These are phyloP conservation scores for Pachyrhizus erosus DNA, from an alignment of 306 rosid genomes.

Conservation along the genomic window DNA sequence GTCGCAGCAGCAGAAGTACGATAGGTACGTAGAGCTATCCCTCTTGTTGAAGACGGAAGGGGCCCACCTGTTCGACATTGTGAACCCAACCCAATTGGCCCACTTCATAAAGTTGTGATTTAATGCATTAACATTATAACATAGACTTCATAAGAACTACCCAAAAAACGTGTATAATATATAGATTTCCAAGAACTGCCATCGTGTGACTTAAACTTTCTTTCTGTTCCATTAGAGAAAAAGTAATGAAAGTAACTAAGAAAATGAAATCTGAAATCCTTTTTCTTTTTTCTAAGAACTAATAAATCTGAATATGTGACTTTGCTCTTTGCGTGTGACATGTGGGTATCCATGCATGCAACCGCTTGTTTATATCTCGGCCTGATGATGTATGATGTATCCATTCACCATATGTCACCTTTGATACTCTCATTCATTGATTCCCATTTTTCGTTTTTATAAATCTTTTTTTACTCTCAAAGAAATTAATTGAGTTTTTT, in stretches of 20 bases:
- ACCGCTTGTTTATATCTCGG: background rate
- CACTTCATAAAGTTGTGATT: conserved; percentile 32
- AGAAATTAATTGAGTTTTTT: background rate
- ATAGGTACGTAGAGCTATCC: conserved; percentile 62
- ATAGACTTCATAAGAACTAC: background rate
- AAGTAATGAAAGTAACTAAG: background rate
- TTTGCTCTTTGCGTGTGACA: background rate
- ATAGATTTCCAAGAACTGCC: background rate
- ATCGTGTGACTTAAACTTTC: no score
- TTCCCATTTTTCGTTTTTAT: background rate
- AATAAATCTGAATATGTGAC: background rate
- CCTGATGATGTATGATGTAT: background rate
- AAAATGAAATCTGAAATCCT: background rate
- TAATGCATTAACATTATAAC: background rate
- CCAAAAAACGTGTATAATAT: background rate
- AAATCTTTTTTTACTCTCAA: background rate
- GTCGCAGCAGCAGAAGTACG: conserved; percentile 30
- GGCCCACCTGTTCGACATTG: conserved; percentile 57
- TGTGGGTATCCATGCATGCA: background rate
- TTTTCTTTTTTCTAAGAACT: background rate
- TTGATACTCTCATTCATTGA: background rate
- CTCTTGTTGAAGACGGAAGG: conserved; percentile 57
- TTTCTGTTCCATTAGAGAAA: no score
- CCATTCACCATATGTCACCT: background rate
- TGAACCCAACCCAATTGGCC: conserved; percentile 79